Conservation (phyloP, 306 rosid genomes). For the Prunus salicina region DNA sequence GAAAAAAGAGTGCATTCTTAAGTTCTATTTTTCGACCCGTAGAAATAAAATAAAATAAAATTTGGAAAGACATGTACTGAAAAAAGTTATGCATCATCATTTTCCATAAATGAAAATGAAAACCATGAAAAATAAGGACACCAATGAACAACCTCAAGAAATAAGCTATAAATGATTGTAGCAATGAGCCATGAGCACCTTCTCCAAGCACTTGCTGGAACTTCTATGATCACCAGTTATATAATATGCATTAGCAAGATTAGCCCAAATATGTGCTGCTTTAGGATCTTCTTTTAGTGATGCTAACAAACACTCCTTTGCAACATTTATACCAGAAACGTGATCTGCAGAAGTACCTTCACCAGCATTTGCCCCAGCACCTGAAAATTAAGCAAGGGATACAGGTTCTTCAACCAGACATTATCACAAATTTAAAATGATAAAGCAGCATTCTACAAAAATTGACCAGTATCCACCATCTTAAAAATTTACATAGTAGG, state of each 20-base stretch:
- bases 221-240: conserved; percentile 79
- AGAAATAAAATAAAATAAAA: not conserved
- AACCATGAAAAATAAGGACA: conserved; percentile 33
- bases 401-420: conserved; percentile 21
- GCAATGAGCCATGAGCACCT: conserved; percentile 74
- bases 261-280: conserved; percentile 92
- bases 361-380: conserved; percentile 86
- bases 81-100: not conserved
- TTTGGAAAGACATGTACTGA: not conserved
- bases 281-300: conserved; percentile 74
- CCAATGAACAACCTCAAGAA: conserved; percentile 50
- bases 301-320: conserved; percentile 88
- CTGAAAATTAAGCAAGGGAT: conserved; percentile 35
- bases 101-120: conserved; percentile 12
- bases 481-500: not conserved
- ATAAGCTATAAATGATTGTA: conserved; percentile 44
- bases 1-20: not conserved
- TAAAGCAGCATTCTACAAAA: conserved; percentile 9
- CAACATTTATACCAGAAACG: conserved; percentile 60
- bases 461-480: conserved; percentile 10
- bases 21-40: not conserved
- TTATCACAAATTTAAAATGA: conserved; percentile 3
- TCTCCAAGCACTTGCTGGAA: conserved; percentile 93
- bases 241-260: conserved; percentile 80
- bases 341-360: conserved; percentile 59